These are phyloP conservation scores for Nannizziopsis arthrosporioides DNA, from an alignment of 2,329 filamentous ascomycete species.

Conservation along the genomic window DNA sequence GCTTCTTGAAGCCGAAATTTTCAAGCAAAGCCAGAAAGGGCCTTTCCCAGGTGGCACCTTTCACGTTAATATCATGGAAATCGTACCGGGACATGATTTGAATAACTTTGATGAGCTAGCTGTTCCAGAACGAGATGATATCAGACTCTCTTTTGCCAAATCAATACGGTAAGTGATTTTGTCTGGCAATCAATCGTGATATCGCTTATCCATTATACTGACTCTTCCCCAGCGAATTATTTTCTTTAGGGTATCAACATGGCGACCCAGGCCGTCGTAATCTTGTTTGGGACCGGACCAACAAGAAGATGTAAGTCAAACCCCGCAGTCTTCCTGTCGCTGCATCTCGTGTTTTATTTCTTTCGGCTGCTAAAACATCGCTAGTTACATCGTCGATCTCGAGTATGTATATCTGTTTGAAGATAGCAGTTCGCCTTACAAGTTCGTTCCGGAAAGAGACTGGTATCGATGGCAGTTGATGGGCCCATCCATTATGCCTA, in stretches of 20 bases:
- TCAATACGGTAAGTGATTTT: conserved; percentile 11
- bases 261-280: conserved; percentile 21
- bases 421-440: not conserved
- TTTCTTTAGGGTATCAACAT: conserved; percentile 11
- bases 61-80: conserved; percentile 12
- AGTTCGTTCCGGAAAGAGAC: conserved; percentile 9
- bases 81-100: conserved; percentile 13
- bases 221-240: conserved; percentile 12
- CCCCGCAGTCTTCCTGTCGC: not conserved
- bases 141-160: conserved; percentile 14
- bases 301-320: conserved; percentile 14
- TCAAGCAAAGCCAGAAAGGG: not conserved
- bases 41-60: conserved; percentile 12
- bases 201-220: not conserved
- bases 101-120: conserved; percentile 13
- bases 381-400: conserved; percentile 15
- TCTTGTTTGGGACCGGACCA: conserved; percentile 14
- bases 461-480: conserved; percentile 11
- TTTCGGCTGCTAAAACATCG: not conserved
- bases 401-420: conserved; percentile 12
- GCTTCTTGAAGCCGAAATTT: conserved; percentile 4
- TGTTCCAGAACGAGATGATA: conserved; percentile 13
- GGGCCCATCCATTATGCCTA: conserved; percentile 8
- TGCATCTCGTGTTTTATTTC: not conserved
- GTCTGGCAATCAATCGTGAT: not conserved